Evolutionary conservation across 1,139 yeast species (phyloP), one percentile per base, ranked within the genome.

Genomic region (Arxiozyma slooffiae): DNA sequence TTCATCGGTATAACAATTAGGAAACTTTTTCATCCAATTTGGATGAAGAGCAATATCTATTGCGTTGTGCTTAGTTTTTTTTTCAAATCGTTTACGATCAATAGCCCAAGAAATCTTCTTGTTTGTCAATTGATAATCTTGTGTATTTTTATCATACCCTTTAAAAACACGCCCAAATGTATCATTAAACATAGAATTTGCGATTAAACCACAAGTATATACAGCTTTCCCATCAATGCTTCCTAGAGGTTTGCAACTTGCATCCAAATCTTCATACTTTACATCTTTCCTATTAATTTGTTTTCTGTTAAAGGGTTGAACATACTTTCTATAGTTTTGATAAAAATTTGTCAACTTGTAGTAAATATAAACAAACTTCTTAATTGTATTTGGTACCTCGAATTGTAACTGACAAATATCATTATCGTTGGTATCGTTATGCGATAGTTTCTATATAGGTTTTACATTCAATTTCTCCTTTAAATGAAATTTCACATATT

Each of bases 141-240:
- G 67, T 0, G 71, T 57, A 55, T 79, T 79, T 41, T 77, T 77
- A 47, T 55, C 57, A 18, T 24, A 34, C 18, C 62, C 64, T 16
- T 44, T 44, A 9, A 67, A 54, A 7, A 43, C 26, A 16, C 73
- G 66, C 2, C 79, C 64, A 61, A 75, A 83, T 1, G 97, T 84
- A 63, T 92, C 98, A 68, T 94, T 92, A 71, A 92, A 92, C 64
- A 81, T 67, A 1, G 97, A 85, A 69, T 92, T 92, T 48, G 98
- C 97, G 64, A 92, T 90, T 54, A 92, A 74, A 0, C 98, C 98
- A 71, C 98, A 92, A 8, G 98, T 98, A 66, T 92, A 92, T 58
- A 79, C 75, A 26, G 78, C 81, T 53, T 73, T 72, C 6, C 84
- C 86, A 41, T 82, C 76, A 0, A 61, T 64, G 34, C 64, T 74